Evolutionary conservation across 164 flowering plant species (phyloP), one percentile per base, ranked within the genome.

Genomic region (Akebia trifoliata): DNA sequence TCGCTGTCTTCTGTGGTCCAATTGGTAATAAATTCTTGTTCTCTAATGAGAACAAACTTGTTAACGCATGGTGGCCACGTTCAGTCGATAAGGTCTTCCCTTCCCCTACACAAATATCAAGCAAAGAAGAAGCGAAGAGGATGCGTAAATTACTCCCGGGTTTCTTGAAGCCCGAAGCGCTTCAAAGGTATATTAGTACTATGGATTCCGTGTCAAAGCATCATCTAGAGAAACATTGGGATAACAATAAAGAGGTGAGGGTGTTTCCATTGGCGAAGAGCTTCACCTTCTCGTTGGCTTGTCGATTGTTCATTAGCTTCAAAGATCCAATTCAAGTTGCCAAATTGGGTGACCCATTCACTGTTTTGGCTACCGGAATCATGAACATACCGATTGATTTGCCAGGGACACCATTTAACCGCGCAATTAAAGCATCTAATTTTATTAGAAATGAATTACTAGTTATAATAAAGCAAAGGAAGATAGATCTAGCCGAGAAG

Each of bases 321-420:
- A 78, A 77, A 0, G 84, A 82, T 15, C 72, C 73, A 0, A 50
- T 25, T 10, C 64, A 65, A 0, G 67, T 82, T 0, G 65, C 48
- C 0, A 60, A 47, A 38, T 59, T 81, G 0, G 38, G 24, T 8
- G 21, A 28, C 0, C 60, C 35, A 1, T 37, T 65, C 22, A 1
- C 8, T 14, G 25, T 28, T 2, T 22, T 65, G 34, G 54, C 50
- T 4, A 8, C 35, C 0, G 69, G 69, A 22, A 26, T 59, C 24
- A 28, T 65, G 1, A 3, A 35, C 1, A 17, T 65, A 2, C 63
- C 63, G 1, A 21, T 65, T 25, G 39, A 54, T 56, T 34, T 83
- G 24, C 89, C 89, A 0, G 82, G 82, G 9, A 83, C 80, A 0
- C 65, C 75, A 0, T 63, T 37, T 39, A 32, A 46, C 37, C 34